phyloP scores from a whole-genome alignment of 805 yeast species.

The Candida bentonensis region DNA sequence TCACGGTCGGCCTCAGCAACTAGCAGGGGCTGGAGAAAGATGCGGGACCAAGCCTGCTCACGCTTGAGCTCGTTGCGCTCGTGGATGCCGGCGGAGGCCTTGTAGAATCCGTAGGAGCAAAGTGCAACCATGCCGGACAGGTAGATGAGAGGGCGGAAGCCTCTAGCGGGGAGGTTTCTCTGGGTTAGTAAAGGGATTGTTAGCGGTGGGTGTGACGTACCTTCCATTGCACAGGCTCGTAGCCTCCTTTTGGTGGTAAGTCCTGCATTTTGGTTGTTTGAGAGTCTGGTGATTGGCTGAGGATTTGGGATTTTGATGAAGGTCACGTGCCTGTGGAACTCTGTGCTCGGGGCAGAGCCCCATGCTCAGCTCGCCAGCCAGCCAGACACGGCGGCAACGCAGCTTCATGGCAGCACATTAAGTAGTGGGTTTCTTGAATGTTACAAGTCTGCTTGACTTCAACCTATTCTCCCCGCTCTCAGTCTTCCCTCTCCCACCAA shows the following conservation, averaged over 20 bases:
- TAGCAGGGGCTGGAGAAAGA: constrained; percentile 55
- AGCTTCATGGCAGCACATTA: no score
- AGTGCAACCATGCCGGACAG: constrained; percentile 48
- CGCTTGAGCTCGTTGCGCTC: constrained; percentile 61
- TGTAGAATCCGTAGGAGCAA: constrained; percentile 61
- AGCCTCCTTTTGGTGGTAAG: constrained; percentile 77
- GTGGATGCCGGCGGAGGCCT: constrained; percentile 48
- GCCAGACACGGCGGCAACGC: no score
- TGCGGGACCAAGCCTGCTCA: constrained; percentile 67
- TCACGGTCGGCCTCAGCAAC: constrained; percentile 77
- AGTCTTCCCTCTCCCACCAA: no score
- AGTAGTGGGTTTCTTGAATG: no score
- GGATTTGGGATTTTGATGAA: no score
- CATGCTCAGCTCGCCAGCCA: no score
- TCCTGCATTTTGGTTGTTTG: constrained; percentile 37
- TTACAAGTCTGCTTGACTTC: no score
- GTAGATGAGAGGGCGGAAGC: constrained; percentile 66
- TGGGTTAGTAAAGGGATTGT: constrained; percentile 5
- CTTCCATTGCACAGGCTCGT: constrained; percentile 79
- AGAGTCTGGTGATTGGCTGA: background rate
- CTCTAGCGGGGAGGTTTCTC: constrained; percentile 72
- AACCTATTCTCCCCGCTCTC: no score
- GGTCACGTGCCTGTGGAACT: no score
- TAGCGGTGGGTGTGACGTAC: constrained; percentile 11
- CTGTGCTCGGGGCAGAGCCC: no score